Evolutionary conservation across 441 rosid species (phyloP).

Genomic region (Jatropha multifida): DNA sequence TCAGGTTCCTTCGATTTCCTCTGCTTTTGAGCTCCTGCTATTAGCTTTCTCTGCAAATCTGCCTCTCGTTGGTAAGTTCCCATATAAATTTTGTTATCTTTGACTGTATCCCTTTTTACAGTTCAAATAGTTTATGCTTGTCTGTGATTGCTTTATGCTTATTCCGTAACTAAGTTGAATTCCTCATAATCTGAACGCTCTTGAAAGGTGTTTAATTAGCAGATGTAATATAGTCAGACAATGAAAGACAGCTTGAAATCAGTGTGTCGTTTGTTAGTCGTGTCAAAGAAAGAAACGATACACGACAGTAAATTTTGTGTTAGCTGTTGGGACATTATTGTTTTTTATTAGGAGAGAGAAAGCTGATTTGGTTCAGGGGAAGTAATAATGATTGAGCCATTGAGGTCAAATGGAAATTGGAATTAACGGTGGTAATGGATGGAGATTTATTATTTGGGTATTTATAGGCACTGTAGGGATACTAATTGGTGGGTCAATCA

Average conservation of each 20-base stretch:
- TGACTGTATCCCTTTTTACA: background rate
- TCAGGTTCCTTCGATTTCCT: slow-evolving; percentile 3
- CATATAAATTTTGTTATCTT: background rate
- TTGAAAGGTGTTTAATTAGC: background rate
- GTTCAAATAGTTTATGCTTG: background rate
- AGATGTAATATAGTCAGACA: background rate
- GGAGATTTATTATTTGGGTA: background rate
- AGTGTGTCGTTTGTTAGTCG: background rate
- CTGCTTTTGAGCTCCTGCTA: no score
- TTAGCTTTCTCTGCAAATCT: background rate
- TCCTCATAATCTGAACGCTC: background rate
- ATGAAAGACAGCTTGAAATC: background rate
- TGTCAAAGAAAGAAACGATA: background rate
- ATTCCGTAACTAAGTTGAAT: background rate
- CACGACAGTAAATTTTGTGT: background rate
- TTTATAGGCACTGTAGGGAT: slow-evolving; percentile 1
- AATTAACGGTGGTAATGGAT: background rate
- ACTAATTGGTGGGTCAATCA: background rate
- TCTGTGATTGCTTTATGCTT: background rate
- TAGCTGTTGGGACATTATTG: background rate
- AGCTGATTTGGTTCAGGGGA: background rate
- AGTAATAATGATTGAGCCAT: no score
- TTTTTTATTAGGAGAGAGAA: background rate
- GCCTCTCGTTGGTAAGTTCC: slow-evolving; percentile 11
- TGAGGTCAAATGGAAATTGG: background rate